phyloP scores from a whole-genome alignment of 2,329 filamentous ascomycete species.

The Exophiala mesophila region DNA sequence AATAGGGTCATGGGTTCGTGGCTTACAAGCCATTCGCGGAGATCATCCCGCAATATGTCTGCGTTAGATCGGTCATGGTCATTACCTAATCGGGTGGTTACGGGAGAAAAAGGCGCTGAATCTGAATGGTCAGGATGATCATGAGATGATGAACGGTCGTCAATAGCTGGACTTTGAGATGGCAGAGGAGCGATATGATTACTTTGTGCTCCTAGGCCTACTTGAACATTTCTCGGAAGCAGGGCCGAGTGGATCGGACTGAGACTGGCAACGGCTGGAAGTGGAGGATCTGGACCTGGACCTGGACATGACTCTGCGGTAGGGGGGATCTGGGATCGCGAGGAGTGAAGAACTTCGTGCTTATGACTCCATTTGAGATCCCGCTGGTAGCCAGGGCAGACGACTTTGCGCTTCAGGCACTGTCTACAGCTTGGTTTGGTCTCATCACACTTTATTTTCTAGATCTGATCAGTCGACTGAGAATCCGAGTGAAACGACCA shows the following conservation, averaged over 20 bases:
- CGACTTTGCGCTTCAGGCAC: conserved; percentile 24
- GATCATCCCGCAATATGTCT: conserved; percentile 14
- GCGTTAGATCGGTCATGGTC: conserved; percentile 10
- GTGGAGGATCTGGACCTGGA: too few species aligned
- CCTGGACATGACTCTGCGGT: conserved; percentile 1
- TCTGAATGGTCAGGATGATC: conserved; percentile 1
- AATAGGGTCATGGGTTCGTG: conserved; percentile 14
- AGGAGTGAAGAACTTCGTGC: conserved; percentile 13
- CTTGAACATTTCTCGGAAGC: conserved; percentile 7
- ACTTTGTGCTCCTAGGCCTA: not conserved
- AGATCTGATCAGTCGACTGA: conserved; percentile 4
- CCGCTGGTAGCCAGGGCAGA: conserved; percentile 19
- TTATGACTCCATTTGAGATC: conserved; percentile 15
- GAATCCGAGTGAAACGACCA: not conserved
- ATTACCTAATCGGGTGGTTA: conserved; percentile 1
- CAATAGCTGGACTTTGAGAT: conserved; percentile 7
- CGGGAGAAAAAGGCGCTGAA: conserved; percentile 2
- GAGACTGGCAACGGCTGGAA: conserved; percentile 1
- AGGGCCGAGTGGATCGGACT: conserved; percentile 4
- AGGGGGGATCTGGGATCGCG: conserved; percentile 3
- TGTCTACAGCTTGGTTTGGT: conserved; percentile 24
- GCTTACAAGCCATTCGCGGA: conserved; percentile 14
- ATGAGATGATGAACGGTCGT: conserved; percentile 9
- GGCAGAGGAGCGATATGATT: conserved; percentile 3
- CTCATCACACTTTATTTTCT: conserved; percentile 29